A percentile compares a stretch with the other conserved stretches of the same genome.
Evolutionary conservation across 495 filamentous ascomycete species (phyloP).

Genomic region (Entonaema liquescens): DNA sequence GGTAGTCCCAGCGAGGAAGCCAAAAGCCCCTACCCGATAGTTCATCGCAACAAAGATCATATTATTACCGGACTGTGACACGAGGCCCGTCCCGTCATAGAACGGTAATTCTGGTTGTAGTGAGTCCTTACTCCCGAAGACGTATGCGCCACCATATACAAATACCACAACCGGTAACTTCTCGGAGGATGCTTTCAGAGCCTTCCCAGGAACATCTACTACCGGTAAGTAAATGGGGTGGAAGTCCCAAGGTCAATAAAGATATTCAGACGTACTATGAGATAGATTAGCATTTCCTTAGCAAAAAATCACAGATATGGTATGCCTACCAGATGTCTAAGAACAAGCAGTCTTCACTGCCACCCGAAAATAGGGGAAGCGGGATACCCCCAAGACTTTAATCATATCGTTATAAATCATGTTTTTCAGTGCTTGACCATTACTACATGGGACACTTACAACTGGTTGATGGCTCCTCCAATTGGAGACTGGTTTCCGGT

Average conservation of each 20-base stretch:
- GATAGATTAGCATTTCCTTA: neutral
- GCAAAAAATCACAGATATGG: neutral
- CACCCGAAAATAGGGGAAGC: neutral
- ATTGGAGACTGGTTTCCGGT: neutral
- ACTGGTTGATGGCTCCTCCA: neutral
- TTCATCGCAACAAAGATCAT: constrained; percentile 71
- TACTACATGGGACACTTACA: neutral
- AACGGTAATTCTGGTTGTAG: constrained; percentile 40
- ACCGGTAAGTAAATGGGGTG: neutral
- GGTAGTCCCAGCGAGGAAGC: constrained; percentile 62
- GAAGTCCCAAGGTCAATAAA: neutral
- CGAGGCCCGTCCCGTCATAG: constrained; percentile 40
- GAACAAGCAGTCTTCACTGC: neutral
- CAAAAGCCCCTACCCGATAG: constrained; percentile 66
- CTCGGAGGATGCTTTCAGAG: neutral
- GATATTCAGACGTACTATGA: neutral
- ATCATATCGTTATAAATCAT: neutral
- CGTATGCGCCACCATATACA: constrained; percentile 69
- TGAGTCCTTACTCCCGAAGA: constrained; percentile 59
- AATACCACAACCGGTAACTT: constrained; percentile 53
- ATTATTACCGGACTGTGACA: constrained; percentile 42
- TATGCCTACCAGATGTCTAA: neutral
- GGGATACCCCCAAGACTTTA: neutral
- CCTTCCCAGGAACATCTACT: neutral
- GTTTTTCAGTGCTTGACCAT: neutral